Evolutionary conservation across 2,329 filamentous ascomycete genomes (phyloP).

Genomic region (Fusarium sp.): DNA sequence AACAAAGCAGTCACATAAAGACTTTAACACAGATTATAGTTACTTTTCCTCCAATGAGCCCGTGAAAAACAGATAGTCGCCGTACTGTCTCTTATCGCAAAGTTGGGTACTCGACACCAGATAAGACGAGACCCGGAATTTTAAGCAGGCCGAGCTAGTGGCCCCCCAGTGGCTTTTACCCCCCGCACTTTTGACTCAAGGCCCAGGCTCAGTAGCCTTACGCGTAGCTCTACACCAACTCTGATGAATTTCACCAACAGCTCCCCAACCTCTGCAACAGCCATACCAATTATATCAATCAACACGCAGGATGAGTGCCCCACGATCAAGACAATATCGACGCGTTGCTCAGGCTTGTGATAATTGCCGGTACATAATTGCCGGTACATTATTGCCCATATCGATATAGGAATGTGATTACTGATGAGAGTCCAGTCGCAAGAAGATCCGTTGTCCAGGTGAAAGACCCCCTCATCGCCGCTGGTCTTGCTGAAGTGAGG

Average conservation of each 20-base stretch:
- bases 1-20: no score
- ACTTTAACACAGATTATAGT: rapidly evolving
- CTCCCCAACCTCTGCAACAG: background rate
- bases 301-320: background rate
- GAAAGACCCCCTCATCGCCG: background rate
- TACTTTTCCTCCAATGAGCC: no score
- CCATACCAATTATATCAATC: background rate
- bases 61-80: background rate
- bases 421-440: background rate
- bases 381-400: background rate
- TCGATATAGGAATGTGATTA: rapidly evolving
- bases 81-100: background rate
- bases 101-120: background rate
- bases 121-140: background rate
- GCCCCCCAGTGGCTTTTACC: background rate
- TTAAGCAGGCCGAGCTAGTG: background rate
- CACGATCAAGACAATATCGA: conserved; percentile 17
- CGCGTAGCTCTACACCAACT: background rate
- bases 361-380: conserved; percentile 11
- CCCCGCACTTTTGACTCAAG: background rate
- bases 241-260: background rate
- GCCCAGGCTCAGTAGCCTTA: background rate
- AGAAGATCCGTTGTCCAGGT: conserved; percentile 29
- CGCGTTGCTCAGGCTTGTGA: conserved; percentile 21
- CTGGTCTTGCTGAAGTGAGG: background rate